Percentiles rank a stretch among this genome's conserved stretches.
Evolutionary conservation across 306 rosid genomes (phyloP).

Genomic region (Gastrolobium villosum): DNA sequence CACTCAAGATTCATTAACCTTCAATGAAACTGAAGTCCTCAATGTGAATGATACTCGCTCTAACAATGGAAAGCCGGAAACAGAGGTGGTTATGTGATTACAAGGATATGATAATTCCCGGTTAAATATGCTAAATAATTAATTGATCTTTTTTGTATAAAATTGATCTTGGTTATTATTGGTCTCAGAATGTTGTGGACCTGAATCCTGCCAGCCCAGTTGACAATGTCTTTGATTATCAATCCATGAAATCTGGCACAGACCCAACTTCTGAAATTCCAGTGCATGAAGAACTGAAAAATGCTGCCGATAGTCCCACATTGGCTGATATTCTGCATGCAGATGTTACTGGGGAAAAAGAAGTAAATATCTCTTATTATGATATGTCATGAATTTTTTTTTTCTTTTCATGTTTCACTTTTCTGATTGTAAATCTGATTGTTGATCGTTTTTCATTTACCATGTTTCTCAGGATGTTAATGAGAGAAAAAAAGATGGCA

Average conservation of each 20-base stretch:
- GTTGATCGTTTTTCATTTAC: conserved; percentile 27
- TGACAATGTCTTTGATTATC: conserved; percentile 52
- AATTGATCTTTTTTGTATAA: conserved; percentile 2
- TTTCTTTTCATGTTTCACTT: not conserved
- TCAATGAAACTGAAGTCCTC: conserved; percentile 27
- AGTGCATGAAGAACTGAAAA: conserved; percentile 58
- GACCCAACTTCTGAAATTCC: conserved; percentile 54
- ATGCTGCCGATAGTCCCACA: conserved; percentile 51
- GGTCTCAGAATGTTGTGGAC: conserved; percentile 61
- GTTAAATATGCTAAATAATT: conserved; percentile 32
- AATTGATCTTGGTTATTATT: conserved; percentile 35
- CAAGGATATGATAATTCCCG: conserved; percentile 37
- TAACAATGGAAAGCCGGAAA: conserved; percentile 33
- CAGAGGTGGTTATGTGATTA: conserved; percentile 51
- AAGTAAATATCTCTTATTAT: conserved; percentile 48
- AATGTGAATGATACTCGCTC: conserved; percentile 29
- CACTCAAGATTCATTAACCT: conserved; percentile 43
- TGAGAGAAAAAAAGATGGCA: conserved; percentile 46
- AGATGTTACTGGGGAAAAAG: conserved; percentile 52
- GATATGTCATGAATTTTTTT: not conserved
- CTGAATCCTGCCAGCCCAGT: conserved; percentile 48
- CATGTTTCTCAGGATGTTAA: conserved; percentile 52
- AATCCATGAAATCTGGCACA: conserved; percentile 50
- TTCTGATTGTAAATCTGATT: conserved; percentile 38
- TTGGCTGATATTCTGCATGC: conserved; percentile 58